Conservation (phyloP, 495 filamentous ascomycete species). For the Aspergillus sclerotioniger region DNA sequence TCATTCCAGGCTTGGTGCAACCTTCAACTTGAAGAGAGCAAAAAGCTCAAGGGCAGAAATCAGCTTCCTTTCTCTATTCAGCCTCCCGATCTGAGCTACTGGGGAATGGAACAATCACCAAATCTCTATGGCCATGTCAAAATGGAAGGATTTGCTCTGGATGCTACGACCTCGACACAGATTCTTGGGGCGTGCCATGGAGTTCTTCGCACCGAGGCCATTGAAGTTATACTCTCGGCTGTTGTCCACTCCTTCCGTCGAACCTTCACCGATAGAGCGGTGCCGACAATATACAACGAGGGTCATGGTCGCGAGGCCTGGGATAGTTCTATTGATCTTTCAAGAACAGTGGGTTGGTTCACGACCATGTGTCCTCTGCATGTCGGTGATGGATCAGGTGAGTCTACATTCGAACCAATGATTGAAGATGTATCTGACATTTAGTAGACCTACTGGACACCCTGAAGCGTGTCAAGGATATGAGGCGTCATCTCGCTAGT, state of each 20-base stretch:
- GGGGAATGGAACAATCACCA: constrained; percentile 48
- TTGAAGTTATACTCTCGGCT: constrained; percentile 53
- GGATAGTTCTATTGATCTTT: constrained; percentile 49
- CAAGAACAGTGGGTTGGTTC: constrained; percentile 61
- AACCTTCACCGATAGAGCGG: constrained; percentile 50
- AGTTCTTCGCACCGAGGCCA: constrained; percentile 47
- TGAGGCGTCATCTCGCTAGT: constrained; percentile 34
- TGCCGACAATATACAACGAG: constrained; percentile 57
- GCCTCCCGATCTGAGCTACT: constrained; percentile 41
- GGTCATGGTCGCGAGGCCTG: constrained; percentile 57
- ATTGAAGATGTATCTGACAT: not conserved
- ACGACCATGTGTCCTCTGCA: constrained; percentile 53
- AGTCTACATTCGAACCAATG: constrained; percentile 9
- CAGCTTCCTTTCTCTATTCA: constrained; percentile 37
- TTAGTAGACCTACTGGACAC: constrained; percentile 31
- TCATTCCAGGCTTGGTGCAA: constrained; percentile 66
- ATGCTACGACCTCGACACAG: constrained; percentile 40
- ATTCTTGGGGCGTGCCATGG: constrained; percentile 44
- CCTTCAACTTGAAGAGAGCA: constrained; percentile 42
- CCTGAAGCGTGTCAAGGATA: constrained; percentile 49
- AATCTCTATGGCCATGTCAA: constrained; percentile 52
- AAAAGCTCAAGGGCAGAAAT: constrained; percentile 18
- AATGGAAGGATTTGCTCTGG: constrained; percentile 43
- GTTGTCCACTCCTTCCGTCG: constrained; percentile 49
- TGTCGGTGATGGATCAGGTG: constrained; percentile 29